Evolutionary conservation across 2,329 filamentous ascomycete genomes (phyloP).

Genomic region (Phaeosphaeriaceae sp.): DNA sequence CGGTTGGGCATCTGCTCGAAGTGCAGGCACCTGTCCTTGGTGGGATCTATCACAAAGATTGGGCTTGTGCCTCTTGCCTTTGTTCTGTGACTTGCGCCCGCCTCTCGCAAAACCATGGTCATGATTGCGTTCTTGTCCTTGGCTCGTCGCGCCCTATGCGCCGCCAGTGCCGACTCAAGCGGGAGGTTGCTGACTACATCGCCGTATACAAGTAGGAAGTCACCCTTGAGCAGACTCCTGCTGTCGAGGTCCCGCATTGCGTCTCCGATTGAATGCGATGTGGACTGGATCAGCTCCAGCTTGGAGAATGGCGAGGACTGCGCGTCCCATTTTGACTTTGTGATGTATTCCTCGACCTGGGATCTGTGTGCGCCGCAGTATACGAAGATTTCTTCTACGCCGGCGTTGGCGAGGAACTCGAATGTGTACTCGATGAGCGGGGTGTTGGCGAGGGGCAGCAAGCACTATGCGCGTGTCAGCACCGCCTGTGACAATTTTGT

Average conservation of each 20-base stretch:
- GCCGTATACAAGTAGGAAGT: constrained; percentile 92
- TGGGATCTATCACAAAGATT: constrained; percentile 85
- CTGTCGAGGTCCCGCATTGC: constrained; percentile 93
- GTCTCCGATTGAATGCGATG: constrained; percentile 87
- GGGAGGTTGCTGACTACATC: constrained; percentile 90
- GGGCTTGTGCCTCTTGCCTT: constrained; percentile 79
- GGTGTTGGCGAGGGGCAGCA: constrained; percentile 90
- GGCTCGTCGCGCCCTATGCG: constrained; percentile 80
- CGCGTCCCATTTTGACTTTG: constrained; percentile 75
- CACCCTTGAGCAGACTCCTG: constrained; percentile 82
- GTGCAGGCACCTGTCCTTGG: constrained; percentile 82
- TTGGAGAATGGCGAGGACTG: constrained; percentile 81
- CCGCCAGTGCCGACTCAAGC: constrained; percentile 78
- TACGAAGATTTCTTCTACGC: constrained; percentile 91
- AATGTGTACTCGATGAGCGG: constrained; percentile 97
- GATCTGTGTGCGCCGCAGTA: constrained; percentile 90
- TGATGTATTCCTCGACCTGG: constrained; percentile 86
- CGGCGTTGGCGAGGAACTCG: constrained; percentile 93
- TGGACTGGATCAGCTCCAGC: constrained; percentile 85
- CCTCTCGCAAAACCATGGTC: constrained; percentile 90
- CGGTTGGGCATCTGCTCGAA: constrained; percentile 88
- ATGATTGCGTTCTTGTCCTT: constrained; percentile 95
- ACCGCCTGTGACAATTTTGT: neutral
- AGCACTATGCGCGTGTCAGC: constrained; percentile 68
- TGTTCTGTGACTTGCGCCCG: constrained; percentile 76